phyloP scores from a whole-genome alignment of 2,329 filamentous ascomycete genomes.

The Coleophoma crateriformis region DNA sequence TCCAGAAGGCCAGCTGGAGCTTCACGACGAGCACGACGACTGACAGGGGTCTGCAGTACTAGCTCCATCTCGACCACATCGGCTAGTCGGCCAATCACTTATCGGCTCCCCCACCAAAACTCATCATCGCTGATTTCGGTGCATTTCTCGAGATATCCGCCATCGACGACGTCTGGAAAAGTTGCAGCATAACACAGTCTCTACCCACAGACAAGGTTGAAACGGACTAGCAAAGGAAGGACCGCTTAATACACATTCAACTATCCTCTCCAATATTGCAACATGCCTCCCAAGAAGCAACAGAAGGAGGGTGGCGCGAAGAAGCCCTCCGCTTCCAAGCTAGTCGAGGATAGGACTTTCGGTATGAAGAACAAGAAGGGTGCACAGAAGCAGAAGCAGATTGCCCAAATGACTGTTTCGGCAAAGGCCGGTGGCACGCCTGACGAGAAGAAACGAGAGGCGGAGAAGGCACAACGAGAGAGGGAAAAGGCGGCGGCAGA shows the following conservation, averaged over 20 bases:
- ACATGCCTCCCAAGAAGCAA: conserved; percentile 68
- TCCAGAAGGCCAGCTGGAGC: conserved; percentile 27
- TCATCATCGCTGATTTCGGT: conserved; percentile 12
- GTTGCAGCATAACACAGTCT: neutral
- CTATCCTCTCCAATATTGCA: conserved; percentile 22
- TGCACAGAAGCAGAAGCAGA: conserved; percentile 80
- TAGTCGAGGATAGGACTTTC: conserved; percentile 92
- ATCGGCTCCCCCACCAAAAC: conserved; percentile 14
- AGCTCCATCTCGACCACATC: conserved; percentile 11
- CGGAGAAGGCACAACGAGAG: conserved; percentile 64
- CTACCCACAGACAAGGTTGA: neutral
- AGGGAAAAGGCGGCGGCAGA: conserved; percentile 91
- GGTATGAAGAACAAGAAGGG: conserved; percentile 99
- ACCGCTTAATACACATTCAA: too few species aligned
- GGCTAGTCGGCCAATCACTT: conserved; percentile 16
- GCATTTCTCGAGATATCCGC: too few species aligned
- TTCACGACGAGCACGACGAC: conserved; percentile 18
- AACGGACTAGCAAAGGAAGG: too few species aligned
- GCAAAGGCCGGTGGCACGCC: conserved; percentile 70
- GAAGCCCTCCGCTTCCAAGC: conserved; percentile 47
- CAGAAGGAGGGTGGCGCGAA: conserved; percentile 42
- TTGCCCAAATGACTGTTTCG: conserved; percentile 75
- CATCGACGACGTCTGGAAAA: too few species aligned
- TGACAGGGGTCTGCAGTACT: conserved; percentile 3
- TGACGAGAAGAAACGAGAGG: conserved; percentile 77